Conservation (phyloP, 176 grass and related monocot genomes). For the Hsuehochloa calcarea region DNA sequence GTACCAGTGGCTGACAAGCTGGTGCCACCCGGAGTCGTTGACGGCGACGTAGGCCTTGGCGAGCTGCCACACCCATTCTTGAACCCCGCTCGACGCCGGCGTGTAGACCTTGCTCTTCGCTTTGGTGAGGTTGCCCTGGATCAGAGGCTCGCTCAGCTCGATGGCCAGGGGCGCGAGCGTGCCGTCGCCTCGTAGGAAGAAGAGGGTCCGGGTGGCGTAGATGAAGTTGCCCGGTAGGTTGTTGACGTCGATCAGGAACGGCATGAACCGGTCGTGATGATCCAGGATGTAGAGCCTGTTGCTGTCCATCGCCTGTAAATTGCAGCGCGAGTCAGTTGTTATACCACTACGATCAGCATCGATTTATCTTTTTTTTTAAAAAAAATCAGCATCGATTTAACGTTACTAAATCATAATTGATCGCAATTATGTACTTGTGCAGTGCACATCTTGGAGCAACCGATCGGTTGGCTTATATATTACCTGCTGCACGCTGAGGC, state of each 20-base stretch:
- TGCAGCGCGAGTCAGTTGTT: background rate
- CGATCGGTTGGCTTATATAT: background rate
- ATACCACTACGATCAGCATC: background rate
- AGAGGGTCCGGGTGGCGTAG: constrained; percentile 36
- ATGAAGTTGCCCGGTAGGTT: constrained; percentile 12
- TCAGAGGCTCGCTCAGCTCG: constrained; percentile 38
- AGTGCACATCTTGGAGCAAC: background rate
- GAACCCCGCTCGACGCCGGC: constrained; percentile 31
- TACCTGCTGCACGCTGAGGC: constrained; percentile 42
- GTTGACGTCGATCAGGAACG: constrained; percentile 37
- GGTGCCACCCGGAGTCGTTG: constrained; percentile 47
- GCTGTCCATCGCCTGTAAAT: constrained; percentile 28
- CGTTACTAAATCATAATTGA: background rate
- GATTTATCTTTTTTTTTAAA: background rate
- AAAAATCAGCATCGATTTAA: background rate
- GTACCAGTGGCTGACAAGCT: constrained; percentile 60
- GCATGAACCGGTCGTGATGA: constrained; percentile 42
- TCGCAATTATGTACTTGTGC: background rate
- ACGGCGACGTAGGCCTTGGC: constrained; percentile 47
- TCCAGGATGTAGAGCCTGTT: constrained; percentile 47
- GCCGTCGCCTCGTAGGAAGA: constrained; percentile 38
- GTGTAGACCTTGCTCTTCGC: background rate
- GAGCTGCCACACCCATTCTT: constrained; percentile 41
- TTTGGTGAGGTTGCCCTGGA: background rate
- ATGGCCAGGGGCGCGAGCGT: constrained; percentile 41